Conservation (phyloP, 257 asterid species). For the Ligustrum vulgare region DNA sequence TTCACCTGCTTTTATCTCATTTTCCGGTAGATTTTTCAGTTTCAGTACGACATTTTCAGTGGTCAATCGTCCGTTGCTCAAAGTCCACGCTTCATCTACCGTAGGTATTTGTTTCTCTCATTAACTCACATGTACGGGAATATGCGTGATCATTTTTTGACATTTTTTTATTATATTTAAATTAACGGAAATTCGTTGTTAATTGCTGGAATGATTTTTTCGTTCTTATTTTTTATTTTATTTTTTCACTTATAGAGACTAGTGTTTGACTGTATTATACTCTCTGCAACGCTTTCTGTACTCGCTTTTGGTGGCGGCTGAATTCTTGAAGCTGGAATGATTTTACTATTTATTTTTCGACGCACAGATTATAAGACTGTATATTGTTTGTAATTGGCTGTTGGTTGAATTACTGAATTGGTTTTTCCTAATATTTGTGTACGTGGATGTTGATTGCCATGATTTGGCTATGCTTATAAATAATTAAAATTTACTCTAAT, state of each 20-base stretch:
- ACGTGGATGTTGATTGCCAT: not conserved
- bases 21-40: constrained; percentile 26
- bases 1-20: constrained; percentile 26
- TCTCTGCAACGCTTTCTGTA: too few species aligned
- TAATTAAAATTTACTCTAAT: too few species aligned
- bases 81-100: constrained; percentile 36
- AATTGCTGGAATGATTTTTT: not conserved
- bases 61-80: constrained; percentile 26
- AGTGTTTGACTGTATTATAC: not conserved
- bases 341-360: too few species aligned
- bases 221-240: not conserved
- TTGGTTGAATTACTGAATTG: too few species aligned
- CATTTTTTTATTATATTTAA: not conserved
- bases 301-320: too few species aligned
- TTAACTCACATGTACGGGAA: too few species aligned
- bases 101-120: constrained; percentile 20
- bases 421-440: not conserved
- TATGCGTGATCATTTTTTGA: not conserved
- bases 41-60: constrained; percentile 31
- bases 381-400: too few species aligned
- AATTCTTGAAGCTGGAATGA: too few species aligned
- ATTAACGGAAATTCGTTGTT: not conserved
- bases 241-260: not conserved
- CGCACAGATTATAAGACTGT: too few species aligned
- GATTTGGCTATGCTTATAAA: too few species aligned